phyloP scores from a whole-genome alignment of 2,329 filamentous ascomycete species.

The Aspergillus sp. region DNA sequence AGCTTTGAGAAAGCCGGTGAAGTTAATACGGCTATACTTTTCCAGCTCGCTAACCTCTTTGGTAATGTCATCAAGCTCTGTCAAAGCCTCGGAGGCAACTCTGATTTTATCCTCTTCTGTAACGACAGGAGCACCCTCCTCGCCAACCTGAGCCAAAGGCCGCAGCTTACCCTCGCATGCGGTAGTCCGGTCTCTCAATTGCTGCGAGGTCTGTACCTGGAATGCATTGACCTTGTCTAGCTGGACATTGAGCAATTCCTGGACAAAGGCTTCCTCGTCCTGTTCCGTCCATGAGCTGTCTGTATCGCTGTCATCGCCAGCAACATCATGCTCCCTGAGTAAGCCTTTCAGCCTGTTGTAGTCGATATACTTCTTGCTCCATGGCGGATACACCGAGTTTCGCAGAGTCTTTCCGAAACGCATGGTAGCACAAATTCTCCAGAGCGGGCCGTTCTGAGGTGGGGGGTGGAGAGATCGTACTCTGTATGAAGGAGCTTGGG shows the following conservation, averaged over 20 bases:
- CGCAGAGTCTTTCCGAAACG: slow-evolving; percentile 89
- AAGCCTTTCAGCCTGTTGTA: slow-evolving; percentile 90
- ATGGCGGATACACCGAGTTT: slow-evolving; percentile 76
- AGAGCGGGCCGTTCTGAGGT: neutral
- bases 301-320: slow-evolving; percentile 50
- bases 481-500: neutral
- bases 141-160: slow-evolving; percentile 48
- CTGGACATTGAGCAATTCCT: slow-evolving; percentile 91
- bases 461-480: neutral
- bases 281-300: slow-evolving; percentile 79
- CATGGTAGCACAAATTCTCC: slow-evolving; percentile 56
- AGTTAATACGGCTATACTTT: slow-evolving; percentile 94
- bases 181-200: slow-evolving; percentile 77
- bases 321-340: slow-evolving; percentile 71
- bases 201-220: slow-evolving; percentile 77
- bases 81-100: slow-evolving; percentile 68
- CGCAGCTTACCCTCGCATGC: slow-evolving; percentile 66
- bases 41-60: slow-evolving; percentile 91
- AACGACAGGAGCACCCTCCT: slow-evolving; percentile 33
- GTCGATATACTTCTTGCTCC: slow-evolving; percentile 93
- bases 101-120: slow-evolving; percentile 46
- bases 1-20: slow-evolving; percentile 96
- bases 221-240: slow-evolving; percentile 92
- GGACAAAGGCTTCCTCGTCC: slow-evolving; percentile 90
- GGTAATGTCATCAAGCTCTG: slow-evolving; percentile 82